Conservation (phyloP, 2,329 filamentous ascomycete genomes). For the Alternaria conjuncta region DNA sequence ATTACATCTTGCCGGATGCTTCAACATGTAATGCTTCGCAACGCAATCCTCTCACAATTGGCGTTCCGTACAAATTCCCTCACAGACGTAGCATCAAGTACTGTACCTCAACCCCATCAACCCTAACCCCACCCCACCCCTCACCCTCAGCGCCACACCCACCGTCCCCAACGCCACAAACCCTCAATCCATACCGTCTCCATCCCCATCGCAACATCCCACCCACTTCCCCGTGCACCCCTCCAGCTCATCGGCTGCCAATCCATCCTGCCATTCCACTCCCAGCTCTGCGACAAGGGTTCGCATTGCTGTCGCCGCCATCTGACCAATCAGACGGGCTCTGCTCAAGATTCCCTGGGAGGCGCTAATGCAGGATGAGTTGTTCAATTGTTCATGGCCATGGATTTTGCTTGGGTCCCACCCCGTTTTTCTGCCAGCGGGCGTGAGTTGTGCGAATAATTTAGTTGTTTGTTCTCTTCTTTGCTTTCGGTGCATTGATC, state of each 20-base stretch:
- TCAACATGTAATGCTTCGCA: not conserved
- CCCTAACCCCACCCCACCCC: not conserved
- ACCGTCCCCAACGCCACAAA: not conserved
- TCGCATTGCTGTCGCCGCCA: constrained; percentile 3
- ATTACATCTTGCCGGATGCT: not conserved
- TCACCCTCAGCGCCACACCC: not conserved
- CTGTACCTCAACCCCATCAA: not conserved
- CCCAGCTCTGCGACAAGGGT: not conserved
- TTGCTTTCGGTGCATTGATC: constrained; percentile 10
- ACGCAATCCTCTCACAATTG: not conserved
- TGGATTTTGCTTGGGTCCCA: constrained; percentile 31
- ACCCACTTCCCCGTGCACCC: constrained; percentile 6
- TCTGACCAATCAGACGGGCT: constrained; percentile 30
- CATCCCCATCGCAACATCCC: not conserved
- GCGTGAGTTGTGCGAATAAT: constrained; percentile 31
- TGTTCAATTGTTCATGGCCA: constrained; percentile 43
- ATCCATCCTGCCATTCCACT: constrained; percentile 5
- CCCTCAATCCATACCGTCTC: not conserved
- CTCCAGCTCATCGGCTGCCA: constrained; percentile 11
- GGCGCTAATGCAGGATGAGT: constrained; percentile 49
- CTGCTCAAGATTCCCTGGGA: constrained; percentile 31
- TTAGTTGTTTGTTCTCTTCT: constrained; percentile 15
- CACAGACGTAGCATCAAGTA: not conserved
- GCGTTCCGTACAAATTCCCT: not conserved
- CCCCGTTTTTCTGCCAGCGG: constrained; percentile 22